These are phyloP conservation scores for Blastocystis sp. DNA, from an alignment of 352 stramenopile genomes.

Conservation along the genomic window DNA sequence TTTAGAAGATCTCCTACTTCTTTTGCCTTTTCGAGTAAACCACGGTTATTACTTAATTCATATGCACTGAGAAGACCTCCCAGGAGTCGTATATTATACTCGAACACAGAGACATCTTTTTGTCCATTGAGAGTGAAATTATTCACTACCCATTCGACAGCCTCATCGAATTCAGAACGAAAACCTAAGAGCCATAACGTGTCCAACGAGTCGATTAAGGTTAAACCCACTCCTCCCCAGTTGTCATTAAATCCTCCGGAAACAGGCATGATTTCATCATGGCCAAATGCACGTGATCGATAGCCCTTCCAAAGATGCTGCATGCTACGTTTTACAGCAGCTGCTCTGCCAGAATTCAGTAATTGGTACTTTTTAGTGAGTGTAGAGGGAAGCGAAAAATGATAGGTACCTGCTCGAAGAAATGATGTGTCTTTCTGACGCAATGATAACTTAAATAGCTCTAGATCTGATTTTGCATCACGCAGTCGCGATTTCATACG, in stretches of 20 bases:
- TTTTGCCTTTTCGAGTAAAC: constrained; percentile 11
- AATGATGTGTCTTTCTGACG: neutral
- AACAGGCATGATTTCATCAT: constrained; percentile 53
- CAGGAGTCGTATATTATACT: constrained; percentile 92
- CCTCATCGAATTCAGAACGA: constrained; percentile 72
- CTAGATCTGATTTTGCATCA: neutral
- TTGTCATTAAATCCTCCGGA: constrained; percentile 10
- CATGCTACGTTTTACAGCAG: neutral
- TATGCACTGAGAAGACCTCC: constrained; percentile 86
- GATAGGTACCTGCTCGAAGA: neutral
- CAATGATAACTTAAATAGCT: constrained; percentile 16
- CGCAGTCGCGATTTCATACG: neutral
- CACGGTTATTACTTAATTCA: constrained; percentile 71
- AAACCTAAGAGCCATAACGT: constrained; percentile 73
- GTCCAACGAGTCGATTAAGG: constrained; percentile 74
- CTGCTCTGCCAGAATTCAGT: neutral
- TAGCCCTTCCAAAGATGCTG: constrained; percentile 6
- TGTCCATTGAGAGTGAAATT: constrained; percentile 69
- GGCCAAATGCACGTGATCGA: neutral
- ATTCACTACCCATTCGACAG: constrained; percentile 67
- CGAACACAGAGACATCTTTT: constrained; percentile 88
- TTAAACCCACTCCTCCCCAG: constrained; percentile 66
- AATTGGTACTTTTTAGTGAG: neutral
- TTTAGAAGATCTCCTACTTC: constrained; percentile 29
- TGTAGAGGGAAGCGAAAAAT: neutral